These are phyloP conservation scores for Chimonanthus praecox DNA, from an alignment of 164 flowering plant genomes.

Conservation along the genomic window DNA sequence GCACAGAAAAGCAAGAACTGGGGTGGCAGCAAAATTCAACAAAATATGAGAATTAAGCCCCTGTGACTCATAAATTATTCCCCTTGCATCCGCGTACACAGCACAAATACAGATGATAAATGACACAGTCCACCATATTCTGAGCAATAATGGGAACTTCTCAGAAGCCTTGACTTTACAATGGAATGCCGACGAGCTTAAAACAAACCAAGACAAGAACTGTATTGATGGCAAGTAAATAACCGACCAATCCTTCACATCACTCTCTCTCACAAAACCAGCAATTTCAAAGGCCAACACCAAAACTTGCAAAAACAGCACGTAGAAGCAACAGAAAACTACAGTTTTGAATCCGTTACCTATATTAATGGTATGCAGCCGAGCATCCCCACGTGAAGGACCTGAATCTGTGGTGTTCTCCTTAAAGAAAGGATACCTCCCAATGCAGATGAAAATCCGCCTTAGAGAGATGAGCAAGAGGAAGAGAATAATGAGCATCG, in stretches of 20 bases:
- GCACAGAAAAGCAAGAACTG: conserved; percentile 76
- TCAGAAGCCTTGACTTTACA: conserved; percentile 63
- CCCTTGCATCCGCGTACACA: conserved; percentile 64
- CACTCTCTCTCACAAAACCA: conserved; percentile 36
- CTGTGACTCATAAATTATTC: conserved; percentile 34
- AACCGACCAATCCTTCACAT: conserved; percentile 36
- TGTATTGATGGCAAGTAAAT: conserved; percentile 57
- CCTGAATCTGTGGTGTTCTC: conserved; percentile 35
- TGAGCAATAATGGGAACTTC: conserved; percentile 63
- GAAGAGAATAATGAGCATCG: conserved; percentile 45
- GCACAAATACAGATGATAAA: conserved; percentile 60
- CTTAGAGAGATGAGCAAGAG: conserved; percentile 55
- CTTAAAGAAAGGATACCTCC: conserved; percentile 45
- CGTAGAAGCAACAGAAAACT: conserved; percentile 65
- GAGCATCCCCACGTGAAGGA: conserved; percentile 25
- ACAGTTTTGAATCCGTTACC: conserved; percentile 52
- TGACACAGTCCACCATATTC: conserved; percentile 86
- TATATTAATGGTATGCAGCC: conserved; percentile 26
- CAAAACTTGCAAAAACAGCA: conserved; percentile 59
- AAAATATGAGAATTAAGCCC: conserved; percentile 60
- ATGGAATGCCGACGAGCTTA: conserved; percentile 66
- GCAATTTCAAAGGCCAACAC: conserved; percentile 64
- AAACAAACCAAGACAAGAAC: conserved; percentile 70
- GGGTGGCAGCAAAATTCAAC: conserved; percentile 61
- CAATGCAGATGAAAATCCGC: conserved; percentile 45